Evolutionary conservation across 2,329 filamentous ascomycete species (phyloP).

Genomic region (Diaporthe amygdali): DNA sequence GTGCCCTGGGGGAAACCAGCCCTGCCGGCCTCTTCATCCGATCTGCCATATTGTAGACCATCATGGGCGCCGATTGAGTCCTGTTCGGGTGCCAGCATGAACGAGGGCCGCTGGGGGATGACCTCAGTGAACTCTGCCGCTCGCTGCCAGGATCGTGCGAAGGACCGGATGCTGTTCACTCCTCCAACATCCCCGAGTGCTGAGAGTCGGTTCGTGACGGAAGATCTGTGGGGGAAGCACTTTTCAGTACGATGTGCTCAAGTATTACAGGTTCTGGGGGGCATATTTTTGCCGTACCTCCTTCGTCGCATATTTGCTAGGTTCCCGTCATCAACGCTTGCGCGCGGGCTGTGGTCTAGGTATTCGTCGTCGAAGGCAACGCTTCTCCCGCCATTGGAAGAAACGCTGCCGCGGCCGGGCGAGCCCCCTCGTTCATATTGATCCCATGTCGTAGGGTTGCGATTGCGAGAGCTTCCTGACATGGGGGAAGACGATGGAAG

Average conservation of each 20-base stretch:
- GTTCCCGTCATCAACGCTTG: slow-evolving; percentile 37
- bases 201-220: slow-evolving; percentile 61
- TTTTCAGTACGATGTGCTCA: slow-evolving; percentile 5
- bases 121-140: slow-evolving; percentile 89
- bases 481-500: not conserved
- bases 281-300: slow-evolving; percentile 36
- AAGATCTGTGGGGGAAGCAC: slow-evolving; percentile 51
- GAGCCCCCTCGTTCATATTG: slow-evolving; percentile 50
- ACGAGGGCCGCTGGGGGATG: slow-evolving; percentile 77
- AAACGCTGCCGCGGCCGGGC: slow-evolving; percentile 44
- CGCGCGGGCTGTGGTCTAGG: slow-evolving; percentile 42
- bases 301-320: slow-evolving; percentile 35
- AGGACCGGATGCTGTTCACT: slow-evolving; percentile 92
- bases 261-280: not conserved
- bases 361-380: slow-evolving; percentile 51
- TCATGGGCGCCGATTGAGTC: slow-evolving; percentile 44
- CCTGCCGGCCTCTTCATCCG: slow-evolving; percentile 39
- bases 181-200: slow-evolving; percentile 77
- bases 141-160: slow-evolving; percentile 89
- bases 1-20: slow-evolving; percentile 31
- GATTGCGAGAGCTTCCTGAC: slow-evolving; percentile 28
- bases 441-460: slow-evolving; percentile 51
- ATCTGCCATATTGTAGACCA: slow-evolving; percentile 46
- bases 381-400: slow-evolving; percentile 45
- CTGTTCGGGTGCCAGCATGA: slow-evolving; percentile 68